Evolutionary conservation across 495 filamentous ascomycete species (phyloP), one percentile per base, ranked within the genome.

Genomic region (Cercophora samala): DNA sequence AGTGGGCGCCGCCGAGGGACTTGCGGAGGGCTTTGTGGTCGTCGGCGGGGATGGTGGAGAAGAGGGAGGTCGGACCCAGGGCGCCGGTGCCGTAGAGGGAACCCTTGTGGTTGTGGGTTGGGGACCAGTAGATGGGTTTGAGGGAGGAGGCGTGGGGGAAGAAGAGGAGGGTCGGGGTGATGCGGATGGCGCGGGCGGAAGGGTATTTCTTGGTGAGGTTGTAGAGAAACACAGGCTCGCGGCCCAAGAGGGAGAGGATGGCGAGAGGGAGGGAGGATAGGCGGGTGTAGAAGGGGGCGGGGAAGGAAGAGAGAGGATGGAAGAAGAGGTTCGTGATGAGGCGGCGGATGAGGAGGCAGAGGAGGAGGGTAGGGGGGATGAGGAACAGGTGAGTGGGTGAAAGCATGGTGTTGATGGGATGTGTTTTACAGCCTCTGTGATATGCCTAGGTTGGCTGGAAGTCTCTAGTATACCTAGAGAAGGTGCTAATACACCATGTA

Each of bases 111-210:
- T 56, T 56, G n/a, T 21, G 53, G 22, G n/a, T 56, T 19, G 53
- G 53, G 53, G 53, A 21, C n/a, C 53, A 19, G 53, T 56, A 56
- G 53, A 56, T 56, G n/a, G n/a, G n/a, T 56, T 23, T 56, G 53
- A 56, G n/a, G 53, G 53, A 9, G 8, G n/a, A 21, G 53, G 53
- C 6, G n/a, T 56, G n/a, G 53, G 53, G 22, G 22, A 56, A 56
- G n/a, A 56, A 56, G n/a, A 56, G 53, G 22, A 56, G n/a, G 22
- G 15, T 56, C 4, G 53, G 53, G n/a, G 17, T 23, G 53, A 56
- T 56, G 22, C 15, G 19, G 22, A 56, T 23, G 37, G 37, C 37
- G 37, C 37, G 37, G 37, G 37, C 13, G 37, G 37, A 46, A 1
- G 37, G n/a, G 22, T 56, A 56, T 23, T 56, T 56, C 53, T 56